Evolutionary conservation across 495 filamentous ascomycete species (phyloP).

Genomic region (Podospora didyma): DNA sequence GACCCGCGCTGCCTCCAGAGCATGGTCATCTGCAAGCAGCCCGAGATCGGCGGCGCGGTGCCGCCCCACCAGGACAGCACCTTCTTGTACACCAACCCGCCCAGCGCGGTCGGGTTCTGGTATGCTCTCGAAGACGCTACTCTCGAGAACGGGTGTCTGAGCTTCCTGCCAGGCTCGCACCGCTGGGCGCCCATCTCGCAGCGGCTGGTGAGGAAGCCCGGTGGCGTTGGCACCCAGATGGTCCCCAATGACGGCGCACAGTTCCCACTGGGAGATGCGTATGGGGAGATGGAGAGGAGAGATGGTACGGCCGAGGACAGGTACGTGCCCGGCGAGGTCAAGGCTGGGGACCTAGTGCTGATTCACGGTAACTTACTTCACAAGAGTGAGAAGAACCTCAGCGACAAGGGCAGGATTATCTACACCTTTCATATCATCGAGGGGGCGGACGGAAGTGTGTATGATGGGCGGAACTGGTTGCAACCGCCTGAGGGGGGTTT

Average conservation of each 20-base stretch:
- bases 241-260: slow-evolving; percentile 38
- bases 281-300: slow-evolving; percentile 30
- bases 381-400: slow-evolving; percentile 90
- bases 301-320: too few species aligned
- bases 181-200: slow-evolving; percentile 57
- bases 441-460: slow-evolving; percentile 59
- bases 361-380: slow-evolving; percentile 97
- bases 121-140: slow-evolving; percentile 93
- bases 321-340: slow-evolving; percentile 74
- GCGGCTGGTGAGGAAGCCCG: slow-evolving; percentile 67
- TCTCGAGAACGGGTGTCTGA: slow-evolving; percentile 78
- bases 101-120: slow-evolving; percentile 90
- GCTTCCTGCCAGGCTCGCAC: slow-evolving; percentile 79
- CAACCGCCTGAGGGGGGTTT: slow-evolving; percentile 79
- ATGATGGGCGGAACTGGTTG: slow-evolving; percentile 89
- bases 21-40: slow-evolving; percentile 98
- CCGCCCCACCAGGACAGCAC: slow-evolving; percentile 85
- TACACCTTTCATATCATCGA: slow-evolving; percentile 99
- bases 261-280: slow-evolving; percentile 42
- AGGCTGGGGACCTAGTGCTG: slow-evolving; percentile 82
- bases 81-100: slow-evolving; percentile 89
- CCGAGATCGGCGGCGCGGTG: slow-evolving; percentile 87
- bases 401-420: slow-evolving; percentile 80
- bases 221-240: slow-evolving; percentile 43
- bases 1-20: slow-evolving; percentile 76